phyloP scores from a whole-genome alignment of 2,329 filamentous ascomycete genomes.

The Exophiala alcalophila region DNA sequence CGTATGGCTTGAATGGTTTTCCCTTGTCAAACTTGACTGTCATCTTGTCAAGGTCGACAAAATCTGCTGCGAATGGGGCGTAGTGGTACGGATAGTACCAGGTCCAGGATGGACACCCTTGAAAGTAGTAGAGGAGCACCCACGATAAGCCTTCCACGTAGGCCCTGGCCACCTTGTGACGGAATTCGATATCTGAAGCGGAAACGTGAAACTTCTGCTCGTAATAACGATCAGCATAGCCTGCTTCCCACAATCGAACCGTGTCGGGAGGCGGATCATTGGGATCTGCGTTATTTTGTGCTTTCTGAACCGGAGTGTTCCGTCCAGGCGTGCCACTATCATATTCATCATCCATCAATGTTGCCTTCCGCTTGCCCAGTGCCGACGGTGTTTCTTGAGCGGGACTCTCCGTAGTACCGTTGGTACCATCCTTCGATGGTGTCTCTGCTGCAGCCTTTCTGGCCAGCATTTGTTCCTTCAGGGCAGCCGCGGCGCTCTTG shows the following conservation, averaged over 20 bases:
- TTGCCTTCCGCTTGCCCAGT: conserved; percentile 74
- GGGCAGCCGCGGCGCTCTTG: conserved; percentile 85
- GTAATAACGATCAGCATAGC: conserved; percentile 94
- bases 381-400: conserved; percentile 43
- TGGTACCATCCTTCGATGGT: conserved; percentile 38
- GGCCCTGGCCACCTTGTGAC: conserved; percentile 80
- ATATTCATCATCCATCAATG: conserved; percentile 60
- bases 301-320: conserved; percentile 52
- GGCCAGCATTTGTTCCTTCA: conserved; percentile 74
- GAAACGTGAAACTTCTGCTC: conserved; percentile 91
- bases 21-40: conserved; percentile 80
- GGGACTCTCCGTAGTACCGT: conserved; percentile 30
- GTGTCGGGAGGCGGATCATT: conserved; percentile 63
- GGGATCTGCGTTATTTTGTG: conserved; percentile 38
- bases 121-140: conserved; percentile 96
- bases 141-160: conserved; percentile 94
- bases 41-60: conserved; percentile 76
- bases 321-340: conserved; percentile 57
- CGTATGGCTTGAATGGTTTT: conserved; percentile 82
- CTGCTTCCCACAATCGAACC: conserved; percentile 89
- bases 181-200: conserved; percentile 77
- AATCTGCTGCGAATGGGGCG: conserved; percentile 94
- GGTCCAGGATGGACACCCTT: conserved; percentile 96
- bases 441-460: conserved; percentile 33
- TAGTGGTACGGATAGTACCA: conserved; percentile 99